phyloP scores from a whole-genome alignment of 2,329 filamentous ascomycete genomes.

The Orbilia brochopaga region DNA sequence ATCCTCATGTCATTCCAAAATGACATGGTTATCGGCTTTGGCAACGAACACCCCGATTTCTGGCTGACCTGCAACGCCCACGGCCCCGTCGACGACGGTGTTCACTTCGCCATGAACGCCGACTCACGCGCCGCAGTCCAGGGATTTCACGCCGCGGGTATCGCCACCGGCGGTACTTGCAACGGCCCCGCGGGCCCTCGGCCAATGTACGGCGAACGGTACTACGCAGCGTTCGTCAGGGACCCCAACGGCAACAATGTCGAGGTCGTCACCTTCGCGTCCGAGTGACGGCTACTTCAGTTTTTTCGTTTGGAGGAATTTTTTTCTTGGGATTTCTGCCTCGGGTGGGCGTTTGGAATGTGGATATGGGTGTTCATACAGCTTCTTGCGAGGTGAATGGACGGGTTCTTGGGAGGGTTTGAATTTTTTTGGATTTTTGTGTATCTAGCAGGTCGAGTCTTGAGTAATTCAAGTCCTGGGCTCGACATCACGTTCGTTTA shows the following conservation, averaged over 20 bases:
- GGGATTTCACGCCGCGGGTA: constrained; percentile 16
- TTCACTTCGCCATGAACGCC: constrained; percentile 30
- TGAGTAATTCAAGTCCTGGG: constrained; percentile 49
- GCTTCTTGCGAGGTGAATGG: no score
- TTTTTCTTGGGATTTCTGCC: neutral
- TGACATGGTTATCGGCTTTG: constrained; percentile 26
- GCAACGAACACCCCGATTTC: constrained; percentile 26
- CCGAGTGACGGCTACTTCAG: constrained; percentile 3
- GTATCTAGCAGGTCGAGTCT: constrained; percentile 10
- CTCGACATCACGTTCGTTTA: constrained; percentile 10
- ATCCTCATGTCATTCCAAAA: constrained; percentile 25
- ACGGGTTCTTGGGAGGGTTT: no score
- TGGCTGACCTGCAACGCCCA: constrained; percentile 23
- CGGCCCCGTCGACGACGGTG: constrained; percentile 13
- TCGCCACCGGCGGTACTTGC: constrained; percentile 18
- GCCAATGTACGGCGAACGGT: constrained; percentile 25
- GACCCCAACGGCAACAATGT: constrained; percentile 46
- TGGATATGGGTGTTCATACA: no score
- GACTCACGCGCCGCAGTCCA: constrained; percentile 20
- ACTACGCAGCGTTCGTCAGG: constrained; percentile 26
- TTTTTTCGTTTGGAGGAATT: neutral
- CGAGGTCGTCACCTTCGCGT: constrained; percentile 25
- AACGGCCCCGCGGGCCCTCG: constrained; percentile 28
- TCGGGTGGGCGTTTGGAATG: neutral
- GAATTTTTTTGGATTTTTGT: no score